A percentile compares a stretch with the other conserved stretches of the same genome.
These are phyloP conservation scores for Herpetomonas samuelpessoai DNA, from an alignment of 208 protist genomes.

Conservation along the genomic window DNA sequence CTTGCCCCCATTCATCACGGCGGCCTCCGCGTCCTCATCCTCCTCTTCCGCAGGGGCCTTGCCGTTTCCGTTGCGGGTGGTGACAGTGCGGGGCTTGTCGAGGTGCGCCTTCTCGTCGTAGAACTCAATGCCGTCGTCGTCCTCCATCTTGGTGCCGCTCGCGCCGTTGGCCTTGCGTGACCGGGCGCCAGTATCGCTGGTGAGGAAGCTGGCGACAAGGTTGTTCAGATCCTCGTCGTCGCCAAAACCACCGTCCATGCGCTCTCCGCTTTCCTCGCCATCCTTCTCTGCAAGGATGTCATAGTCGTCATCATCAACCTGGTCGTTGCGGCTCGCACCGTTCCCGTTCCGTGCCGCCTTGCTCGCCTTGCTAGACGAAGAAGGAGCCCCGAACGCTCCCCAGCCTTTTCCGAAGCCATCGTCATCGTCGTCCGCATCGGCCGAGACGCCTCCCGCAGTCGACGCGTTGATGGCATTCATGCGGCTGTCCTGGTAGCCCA, in stretches of 20 bases:
- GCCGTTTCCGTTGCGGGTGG: conserved; percentile 5
- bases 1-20: conserved; percentile 33
- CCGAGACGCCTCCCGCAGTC: not conserved
- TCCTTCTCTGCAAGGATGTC: conserved; percentile 67
- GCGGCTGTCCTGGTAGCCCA: conserved; percentile 16
- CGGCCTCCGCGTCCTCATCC: conserved; percentile 33
- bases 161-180: not conserved
- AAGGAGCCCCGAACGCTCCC: not conserved
- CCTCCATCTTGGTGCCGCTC: conserved; percentile 1
- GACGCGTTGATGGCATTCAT: not conserved
- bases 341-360: too few relatives aligned
- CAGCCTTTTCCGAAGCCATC: not conserved
- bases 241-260: conserved; percentile 13
- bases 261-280: conserved; percentile 24
- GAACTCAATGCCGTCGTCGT: conserved; percentile 54
- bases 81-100: conserved; percentile 16
- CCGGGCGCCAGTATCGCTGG: not conserved
- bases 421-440: not conserved
- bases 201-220: conserved; percentile 50
- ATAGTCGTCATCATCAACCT: conserved; percentile 33
- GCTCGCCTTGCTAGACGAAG: too few relatives aligned
- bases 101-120: conserved; percentile 26
- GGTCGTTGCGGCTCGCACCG: not conserved
- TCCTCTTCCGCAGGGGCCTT: conserved; percentile 23
- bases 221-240: conserved; percentile 36